Evolutionary conservation across 305 asterid species (phyloP).

Genomic region (Fraxinus paxiana): DNA sequence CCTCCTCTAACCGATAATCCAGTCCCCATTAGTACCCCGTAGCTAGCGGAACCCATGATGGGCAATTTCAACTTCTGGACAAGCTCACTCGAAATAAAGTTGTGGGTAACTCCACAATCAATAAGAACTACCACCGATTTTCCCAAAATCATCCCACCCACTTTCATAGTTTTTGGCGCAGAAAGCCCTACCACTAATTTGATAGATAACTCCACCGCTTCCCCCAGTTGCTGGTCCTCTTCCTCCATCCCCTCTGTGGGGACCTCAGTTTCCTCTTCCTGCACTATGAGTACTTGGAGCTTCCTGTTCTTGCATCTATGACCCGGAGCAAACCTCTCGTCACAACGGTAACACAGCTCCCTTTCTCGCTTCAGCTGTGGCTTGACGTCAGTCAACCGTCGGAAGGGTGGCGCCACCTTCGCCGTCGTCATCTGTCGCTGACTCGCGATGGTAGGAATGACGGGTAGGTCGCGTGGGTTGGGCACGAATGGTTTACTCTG

Average conservation of each 20-base stretch:
- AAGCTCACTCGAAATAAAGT: not conserved
- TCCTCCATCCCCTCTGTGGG: not conserved
- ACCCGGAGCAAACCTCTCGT: not conserved
- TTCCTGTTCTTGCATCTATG: not conserved
- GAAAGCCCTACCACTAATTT: no score
- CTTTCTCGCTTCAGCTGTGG: not conserved
- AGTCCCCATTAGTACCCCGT: not conserved
- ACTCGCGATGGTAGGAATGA: no score
- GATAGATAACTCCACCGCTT: not conserved
- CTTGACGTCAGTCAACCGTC: not conserved
- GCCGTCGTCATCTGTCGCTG: no score
- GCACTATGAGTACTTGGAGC: not conserved
- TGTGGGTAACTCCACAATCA: not conserved
- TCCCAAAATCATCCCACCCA: not conserved
- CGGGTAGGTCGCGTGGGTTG: no score
- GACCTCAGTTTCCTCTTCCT: not conserved
- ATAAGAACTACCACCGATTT: not conserved
- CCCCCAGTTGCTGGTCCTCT: not conserved
- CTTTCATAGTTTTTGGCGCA: not conserved
- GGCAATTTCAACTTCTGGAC: not conserved
- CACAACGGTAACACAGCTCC: not conserved
- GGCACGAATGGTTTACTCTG: no score
- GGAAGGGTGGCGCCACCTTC: no score
- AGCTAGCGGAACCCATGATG: no score
- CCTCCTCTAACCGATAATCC: not conserved